phyloP scores from a whole-genome alignment of 2,329 filamentous ascomycete genomes.

The Fusarium humuli region DNA sequence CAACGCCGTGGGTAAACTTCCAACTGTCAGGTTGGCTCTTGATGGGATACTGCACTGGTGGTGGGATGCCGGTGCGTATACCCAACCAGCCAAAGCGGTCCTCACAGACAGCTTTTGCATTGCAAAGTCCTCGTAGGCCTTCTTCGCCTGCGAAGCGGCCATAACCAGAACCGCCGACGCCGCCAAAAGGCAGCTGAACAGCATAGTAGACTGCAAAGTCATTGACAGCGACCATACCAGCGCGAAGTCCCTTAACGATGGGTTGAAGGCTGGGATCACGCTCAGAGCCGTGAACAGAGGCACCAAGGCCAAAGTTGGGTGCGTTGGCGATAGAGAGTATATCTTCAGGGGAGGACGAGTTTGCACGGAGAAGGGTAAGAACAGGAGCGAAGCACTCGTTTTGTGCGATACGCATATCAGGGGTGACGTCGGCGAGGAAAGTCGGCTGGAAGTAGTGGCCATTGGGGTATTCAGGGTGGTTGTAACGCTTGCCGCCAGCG shows the following conservation, averaged over 20 bases:
- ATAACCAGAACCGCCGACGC: constrained; percentile 89
- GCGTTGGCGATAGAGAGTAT: constrained; percentile 85
- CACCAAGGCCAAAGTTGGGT: constrained; percentile 86
- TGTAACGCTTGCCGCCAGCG: constrained; percentile 78
- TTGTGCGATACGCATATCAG: constrained; percentile 86
- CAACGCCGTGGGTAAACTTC: constrained; percentile 71
- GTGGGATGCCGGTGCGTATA: constrained; percentile 81
- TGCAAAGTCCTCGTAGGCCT: constrained; percentile 85
- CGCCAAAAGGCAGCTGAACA: constrained; percentile 94
- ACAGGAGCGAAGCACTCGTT: constrained; percentile 94
- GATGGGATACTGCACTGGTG: constrained; percentile 85
- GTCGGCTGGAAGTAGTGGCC: constrained; percentile 96
- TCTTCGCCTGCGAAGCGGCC: constrained; percentile 93
- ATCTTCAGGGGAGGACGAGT: constrained; percentile 67
- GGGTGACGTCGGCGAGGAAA: constrained; percentile 87
- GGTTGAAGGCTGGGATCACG: constrained; percentile 68
- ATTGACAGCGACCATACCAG: constrained; percentile 94
- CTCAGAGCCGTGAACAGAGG: constrained; percentile 84
- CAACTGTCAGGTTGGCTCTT: constrained; percentile 71
- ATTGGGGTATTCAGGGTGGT: constrained; percentile 77
- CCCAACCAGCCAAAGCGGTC: constrained; percentile 75
- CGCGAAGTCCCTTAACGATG: constrained; percentile 76
- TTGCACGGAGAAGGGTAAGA: constrained; percentile 84
- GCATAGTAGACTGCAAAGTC: constrained; percentile 96
- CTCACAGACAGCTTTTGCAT: constrained; percentile 85